Conservation (phyloP, 495 filamentous ascomycete species). For the Gamarada debralockiae region DNA sequence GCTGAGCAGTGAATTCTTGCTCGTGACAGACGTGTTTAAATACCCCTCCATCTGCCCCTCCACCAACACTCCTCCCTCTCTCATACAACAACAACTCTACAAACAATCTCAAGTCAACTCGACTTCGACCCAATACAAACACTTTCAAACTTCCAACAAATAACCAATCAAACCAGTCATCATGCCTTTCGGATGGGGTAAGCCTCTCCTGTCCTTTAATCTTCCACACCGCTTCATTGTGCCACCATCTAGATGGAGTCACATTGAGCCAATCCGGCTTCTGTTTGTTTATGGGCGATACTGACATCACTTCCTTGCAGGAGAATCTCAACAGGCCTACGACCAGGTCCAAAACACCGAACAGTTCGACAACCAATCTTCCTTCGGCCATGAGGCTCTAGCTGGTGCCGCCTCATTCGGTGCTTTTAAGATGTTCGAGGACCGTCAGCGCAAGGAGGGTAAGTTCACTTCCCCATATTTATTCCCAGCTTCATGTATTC, state of each 20-base stretch:
- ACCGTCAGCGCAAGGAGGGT: conserved; percentile 70
- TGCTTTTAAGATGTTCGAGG: conserved; percentile 77
- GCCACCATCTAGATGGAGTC: background rate
- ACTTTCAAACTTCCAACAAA: background rate
- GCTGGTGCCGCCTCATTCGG: conserved; percentile 76
- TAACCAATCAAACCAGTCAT: conserved; percentile 14
- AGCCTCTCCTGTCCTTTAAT: background rate
- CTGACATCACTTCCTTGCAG: conserved; percentile 8
- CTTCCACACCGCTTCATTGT: background rate
- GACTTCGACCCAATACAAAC: background rate
- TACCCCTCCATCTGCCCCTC: conserved; percentile 7
- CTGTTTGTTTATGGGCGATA: background rate
- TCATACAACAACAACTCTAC: background rate
- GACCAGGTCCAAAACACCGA: conserved; percentile 39
- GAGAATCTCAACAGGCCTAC: conserved; percentile 45
- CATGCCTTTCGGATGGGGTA: conserved; percentile 28
- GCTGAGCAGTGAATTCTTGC: background rate
- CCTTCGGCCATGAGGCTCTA: conserved; percentile 68
- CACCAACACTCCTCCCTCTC: background rate
- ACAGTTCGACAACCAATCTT: conserved; percentile 56
- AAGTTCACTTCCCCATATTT: conserved; percentile 18
- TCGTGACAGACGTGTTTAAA: background rate
- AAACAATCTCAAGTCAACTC: background rate
- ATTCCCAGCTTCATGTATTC: too few species aligned
- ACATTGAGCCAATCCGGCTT: background rate